Evolutionary conservation across 2,329 filamentous ascomycete species (phyloP).

Genomic region (Colletotrichum lentis): DNA sequence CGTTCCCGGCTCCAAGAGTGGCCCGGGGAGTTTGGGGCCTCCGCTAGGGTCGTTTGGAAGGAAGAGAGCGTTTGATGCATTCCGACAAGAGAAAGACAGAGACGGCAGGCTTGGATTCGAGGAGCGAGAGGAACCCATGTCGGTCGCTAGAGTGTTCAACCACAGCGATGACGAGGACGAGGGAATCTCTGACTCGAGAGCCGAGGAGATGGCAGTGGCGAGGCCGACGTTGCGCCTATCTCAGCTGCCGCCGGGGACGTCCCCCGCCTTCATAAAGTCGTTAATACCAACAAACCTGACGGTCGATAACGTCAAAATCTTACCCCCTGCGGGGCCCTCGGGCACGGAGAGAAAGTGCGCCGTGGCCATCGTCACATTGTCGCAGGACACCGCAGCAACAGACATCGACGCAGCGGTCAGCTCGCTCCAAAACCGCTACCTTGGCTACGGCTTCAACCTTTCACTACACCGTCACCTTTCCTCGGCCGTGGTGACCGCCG

Average conservation of each 20-base stretch:
- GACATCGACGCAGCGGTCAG: conserved; percentile 86
- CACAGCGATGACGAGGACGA: conserved; percentile 69
- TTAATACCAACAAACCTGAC: conserved; percentile 66
- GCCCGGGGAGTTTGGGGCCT: conserved; percentile 69
- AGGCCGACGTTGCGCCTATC: conserved; percentile 70
- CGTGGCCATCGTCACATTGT: conserved; percentile 81
- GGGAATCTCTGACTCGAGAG: conserved; percentile 53
- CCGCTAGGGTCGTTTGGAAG: conserved; percentile 58
- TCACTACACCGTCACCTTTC: conserved; percentile 84
- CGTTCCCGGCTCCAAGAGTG: conserved; percentile 62
- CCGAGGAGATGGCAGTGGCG: conserved; percentile 66
- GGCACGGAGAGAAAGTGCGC: conserved; percentile 73
- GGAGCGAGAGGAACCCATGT: conserved; percentile 57
- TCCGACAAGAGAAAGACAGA: conserved; percentile 48
- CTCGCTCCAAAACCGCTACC: conserved; percentile 80
- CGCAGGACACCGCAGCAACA: conserved; percentile 80
- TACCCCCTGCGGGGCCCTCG: conserved; percentile 62
- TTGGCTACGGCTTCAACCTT: conserved; percentile 85
- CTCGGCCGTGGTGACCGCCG: conserved; percentile 67
- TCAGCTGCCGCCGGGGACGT: conserved; percentile 68
- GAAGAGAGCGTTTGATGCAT: conserved; percentile 63
- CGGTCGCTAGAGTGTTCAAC: conserved; percentile 76
- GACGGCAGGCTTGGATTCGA: conserved; percentile 51
- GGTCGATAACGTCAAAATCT: conserved; percentile 77
- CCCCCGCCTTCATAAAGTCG: conserved; percentile 66